These are phyloP conservation scores for Quercus robur DNA, from an alignment of 306 rosid species.

Conservation along the genomic window DNA sequence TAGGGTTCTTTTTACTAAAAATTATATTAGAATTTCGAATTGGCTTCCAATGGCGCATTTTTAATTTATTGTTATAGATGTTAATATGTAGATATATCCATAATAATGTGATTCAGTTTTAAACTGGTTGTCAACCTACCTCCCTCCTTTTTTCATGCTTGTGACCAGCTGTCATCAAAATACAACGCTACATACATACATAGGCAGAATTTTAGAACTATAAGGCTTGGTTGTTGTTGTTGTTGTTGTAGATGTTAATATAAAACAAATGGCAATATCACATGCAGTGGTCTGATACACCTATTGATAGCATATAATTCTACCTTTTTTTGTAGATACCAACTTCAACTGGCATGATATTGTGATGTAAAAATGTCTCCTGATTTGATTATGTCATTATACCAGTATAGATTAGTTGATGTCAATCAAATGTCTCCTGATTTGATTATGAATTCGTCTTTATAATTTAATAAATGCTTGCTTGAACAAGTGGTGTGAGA, in stretches of 20 bases:
- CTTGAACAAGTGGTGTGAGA: no score
- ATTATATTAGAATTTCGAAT: background rate
- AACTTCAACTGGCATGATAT: background rate
- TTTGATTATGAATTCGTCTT: no score
- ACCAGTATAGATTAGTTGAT: background rate
- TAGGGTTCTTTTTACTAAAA: constrained; percentile 1
- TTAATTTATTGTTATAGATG: background rate
- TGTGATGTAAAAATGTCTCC: background rate
- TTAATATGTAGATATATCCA: no score
- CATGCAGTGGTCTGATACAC: background rate
- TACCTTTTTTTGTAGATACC: background rate
- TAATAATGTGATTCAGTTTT: no score
- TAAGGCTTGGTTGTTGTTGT: no score
- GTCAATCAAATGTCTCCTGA: background rate
- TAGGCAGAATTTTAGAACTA: no score
- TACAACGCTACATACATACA: no score
- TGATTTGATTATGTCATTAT: background rate
- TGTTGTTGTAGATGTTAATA: background rate
- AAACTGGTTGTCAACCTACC: no score
- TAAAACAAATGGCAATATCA: background rate
- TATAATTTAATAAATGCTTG: no score
- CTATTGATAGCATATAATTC: background rate
- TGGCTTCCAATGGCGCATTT: background rate
- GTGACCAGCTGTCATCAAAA: no score
- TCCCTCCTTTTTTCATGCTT: no score